These are phyloP conservation scores for Stylosanthes scabra DNA, from an alignment of 331 rosid genomes.

Conservation along the genomic window DNA sequence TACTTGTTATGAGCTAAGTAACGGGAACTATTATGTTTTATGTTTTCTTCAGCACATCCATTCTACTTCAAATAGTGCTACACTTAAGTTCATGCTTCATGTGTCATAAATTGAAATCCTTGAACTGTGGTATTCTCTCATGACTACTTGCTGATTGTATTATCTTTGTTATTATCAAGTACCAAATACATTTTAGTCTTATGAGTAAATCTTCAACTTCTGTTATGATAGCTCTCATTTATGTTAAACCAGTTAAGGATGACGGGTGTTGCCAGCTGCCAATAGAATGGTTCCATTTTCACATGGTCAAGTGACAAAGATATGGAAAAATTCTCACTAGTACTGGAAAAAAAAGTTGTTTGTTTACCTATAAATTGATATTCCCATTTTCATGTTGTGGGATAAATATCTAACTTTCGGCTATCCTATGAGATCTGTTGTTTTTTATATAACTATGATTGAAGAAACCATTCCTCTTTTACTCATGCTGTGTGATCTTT, in stretches of 20 bases:
- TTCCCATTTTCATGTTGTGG: not conserved
- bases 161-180: constrained; percentile 6
- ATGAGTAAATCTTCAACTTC: constrained; percentile 11
- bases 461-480: constrained; percentile 31
- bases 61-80: not conserved
- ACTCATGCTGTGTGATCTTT: constrained; percentile 25
- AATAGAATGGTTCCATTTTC: constrained; percentile 5
- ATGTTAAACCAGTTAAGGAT: constrained; percentile 1
- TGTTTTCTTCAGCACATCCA: not conserved
- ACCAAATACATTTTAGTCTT: not conserved
- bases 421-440: constrained; percentile 9
- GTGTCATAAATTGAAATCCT: constrained; percentile 11
- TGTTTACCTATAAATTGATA: constrained; percentile 29
- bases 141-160: not conserved
- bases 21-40: not conserved
- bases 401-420: constrained; percentile 4
- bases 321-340: constrained; percentile 13
- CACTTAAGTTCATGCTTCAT: not conserved
- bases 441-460: not conserved
- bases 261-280: not conserved
- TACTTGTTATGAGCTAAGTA: not conserved
- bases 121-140: constrained; percentile 42
- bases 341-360: not conserved
- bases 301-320: constrained; percentile 5
- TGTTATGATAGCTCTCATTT: constrained; percentile 21